These are phyloP conservation scores for Monosporozyma aerobia DNA, from an alignment of 805 yeast genomes.

Conservation along the genomic window DNA sequence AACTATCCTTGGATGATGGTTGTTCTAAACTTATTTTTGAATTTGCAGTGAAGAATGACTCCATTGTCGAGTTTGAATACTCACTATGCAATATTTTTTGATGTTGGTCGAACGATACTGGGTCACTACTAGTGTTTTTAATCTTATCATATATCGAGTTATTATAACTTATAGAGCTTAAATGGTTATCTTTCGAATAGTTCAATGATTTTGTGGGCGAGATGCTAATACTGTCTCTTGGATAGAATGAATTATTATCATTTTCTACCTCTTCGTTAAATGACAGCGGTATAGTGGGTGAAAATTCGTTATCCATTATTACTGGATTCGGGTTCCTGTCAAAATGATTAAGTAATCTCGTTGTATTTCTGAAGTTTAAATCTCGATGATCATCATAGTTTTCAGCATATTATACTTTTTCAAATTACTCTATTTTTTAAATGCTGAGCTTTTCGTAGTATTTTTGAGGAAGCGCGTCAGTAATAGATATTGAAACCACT, in stretches of 20 bases:
- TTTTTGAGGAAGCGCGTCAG: background rate
- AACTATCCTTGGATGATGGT: background rate
- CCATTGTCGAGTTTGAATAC: background rate
- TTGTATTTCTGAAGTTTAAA: background rate
- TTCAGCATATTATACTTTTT: background rate
- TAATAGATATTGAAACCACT: too few relatives aligned
- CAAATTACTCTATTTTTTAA: background rate
- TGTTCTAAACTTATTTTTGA: background rate
- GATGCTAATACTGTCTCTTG: constrained; percentile 3
- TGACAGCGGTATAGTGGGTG: constrained; percentile 8
- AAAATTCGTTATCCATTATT: background rate
- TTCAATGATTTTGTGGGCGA: constrained; percentile 12
- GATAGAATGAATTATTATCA: background rate
- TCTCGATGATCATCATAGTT: background rate
- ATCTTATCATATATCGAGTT: background rate
- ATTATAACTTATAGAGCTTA: background rate
- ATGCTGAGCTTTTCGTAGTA: background rate
- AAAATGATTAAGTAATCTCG: background rate
- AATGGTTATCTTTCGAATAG: background rate
- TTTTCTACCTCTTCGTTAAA: background rate
- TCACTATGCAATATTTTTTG: background rate
- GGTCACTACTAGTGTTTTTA: background rate
- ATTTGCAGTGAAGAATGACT: constrained; percentile 2
- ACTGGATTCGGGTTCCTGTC: too few relatives aligned
- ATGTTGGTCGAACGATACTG: background rate